Evolutionary conservation across 192 early-diverging fungal genomes (phyloP).

Genomic region (Backusella tuberculispora): DNA sequence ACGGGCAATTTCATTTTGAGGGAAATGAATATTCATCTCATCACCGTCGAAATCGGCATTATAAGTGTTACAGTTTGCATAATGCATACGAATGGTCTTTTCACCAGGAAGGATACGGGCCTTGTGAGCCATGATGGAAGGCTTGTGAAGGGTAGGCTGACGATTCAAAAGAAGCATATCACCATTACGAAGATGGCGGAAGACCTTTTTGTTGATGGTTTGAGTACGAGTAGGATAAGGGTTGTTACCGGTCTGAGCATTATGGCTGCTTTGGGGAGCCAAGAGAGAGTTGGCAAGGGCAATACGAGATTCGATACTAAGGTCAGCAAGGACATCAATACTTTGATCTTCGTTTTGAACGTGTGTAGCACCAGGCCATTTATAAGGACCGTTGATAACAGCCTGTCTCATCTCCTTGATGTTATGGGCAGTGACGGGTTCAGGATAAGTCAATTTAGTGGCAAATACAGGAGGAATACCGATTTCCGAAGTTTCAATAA

Average conservation of each 20-base stretch:
- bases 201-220: conserved; percentile 93
- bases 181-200: conserved; percentile 94
- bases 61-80: conserved; percentile 88
- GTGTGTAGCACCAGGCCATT: conserved; percentile 95
- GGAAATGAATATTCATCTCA: conserved; percentile 99
- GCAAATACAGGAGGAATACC: conserved; percentile 98
- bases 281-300: conserved; percentile 94
- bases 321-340: conserved; percentile 74
- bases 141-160: conserved; percentile 99
- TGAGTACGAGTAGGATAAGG: conserved; percentile 66
- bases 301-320: conserved; percentile 87
- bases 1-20: conserved; percentile 96
- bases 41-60: conserved; percentile 99
- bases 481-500: conserved; percentile 97
- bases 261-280: conserved; percentile 67
- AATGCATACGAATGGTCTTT: conserved; percentile 99
- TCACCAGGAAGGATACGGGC: conserved; percentile 95
- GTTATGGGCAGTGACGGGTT: conserved; percentile 96
- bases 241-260: conserved; percentile 43
- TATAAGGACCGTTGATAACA: conserved; percentile 93
- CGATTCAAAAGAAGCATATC: conserved; percentile 98
- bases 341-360: conserved; percentile 97
- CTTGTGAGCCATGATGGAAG: conserved; percentile 98
- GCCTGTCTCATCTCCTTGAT: conserved; percentile 86
- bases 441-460: conserved; percentile 92